Percentiles rank a stretch among this genome's conserved stretches.
Conservation (phyloP, 1,139 yeast genomes). For the Candida smagusa region DNA sequence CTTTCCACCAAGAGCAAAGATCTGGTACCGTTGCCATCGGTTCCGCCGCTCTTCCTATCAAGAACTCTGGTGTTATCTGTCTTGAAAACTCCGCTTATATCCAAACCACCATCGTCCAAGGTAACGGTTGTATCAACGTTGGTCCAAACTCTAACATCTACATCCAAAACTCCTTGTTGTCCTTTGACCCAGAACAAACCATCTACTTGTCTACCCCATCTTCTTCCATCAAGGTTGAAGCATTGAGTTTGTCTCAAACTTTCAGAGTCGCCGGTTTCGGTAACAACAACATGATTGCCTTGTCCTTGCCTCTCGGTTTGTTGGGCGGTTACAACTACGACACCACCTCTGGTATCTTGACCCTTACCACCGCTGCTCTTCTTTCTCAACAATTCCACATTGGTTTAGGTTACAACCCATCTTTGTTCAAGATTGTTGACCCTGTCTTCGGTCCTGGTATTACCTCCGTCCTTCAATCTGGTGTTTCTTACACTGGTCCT, state of each 20-base stretch:
- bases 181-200: conserved; percentile 11
- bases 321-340: conserved; percentile 9
- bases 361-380: conserved; percentile 6
- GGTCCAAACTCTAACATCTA: conserved; percentile 10
- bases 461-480: conserved; percentile 10
- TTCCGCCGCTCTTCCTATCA: conserved; percentile 15
- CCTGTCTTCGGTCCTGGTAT: conserved; percentile 14
- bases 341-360: conserved; percentile 16
- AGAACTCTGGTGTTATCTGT: conserved; percentile 15
- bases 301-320: conserved; percentile 14
- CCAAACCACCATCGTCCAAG: conserved; percentile 13
- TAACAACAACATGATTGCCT: conserved; percentile 24
- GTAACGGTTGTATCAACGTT: conserved; percentile 15
- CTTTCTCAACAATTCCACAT: conserved; percentile 13
- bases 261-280: conserved; percentile 30
- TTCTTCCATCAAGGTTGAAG: conserved; percentile 13
- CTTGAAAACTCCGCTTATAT: conserved; percentile 10
- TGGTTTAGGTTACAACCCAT: conserved; percentile 19
- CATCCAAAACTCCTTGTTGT: conserved; percentile 9
- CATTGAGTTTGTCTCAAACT: conserved; percentile 17
- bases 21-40: conserved; percentile 21
- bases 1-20: conserved; percentile 21
- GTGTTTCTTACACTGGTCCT: conserved; percentile 15
- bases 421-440: conserved; percentile 12
- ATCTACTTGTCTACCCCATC: conserved; percentile 10